Conservation (phyloP, 805 yeast species). For the Kodamaea restingae region DNA sequence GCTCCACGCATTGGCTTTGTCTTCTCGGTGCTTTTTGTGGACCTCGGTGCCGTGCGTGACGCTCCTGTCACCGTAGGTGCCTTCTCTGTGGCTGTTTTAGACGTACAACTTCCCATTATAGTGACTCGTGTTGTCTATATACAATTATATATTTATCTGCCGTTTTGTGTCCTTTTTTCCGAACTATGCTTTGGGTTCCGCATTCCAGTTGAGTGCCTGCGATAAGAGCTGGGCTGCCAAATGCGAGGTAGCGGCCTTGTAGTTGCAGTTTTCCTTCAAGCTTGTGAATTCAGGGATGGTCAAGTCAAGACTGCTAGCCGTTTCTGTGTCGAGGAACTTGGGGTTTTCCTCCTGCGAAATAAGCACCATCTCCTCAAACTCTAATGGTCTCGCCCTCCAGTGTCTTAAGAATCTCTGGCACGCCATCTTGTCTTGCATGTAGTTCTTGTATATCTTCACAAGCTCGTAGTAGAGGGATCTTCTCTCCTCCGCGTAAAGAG, state of each 20-base stretch:
- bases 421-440: slow-evolving; percentile 35
- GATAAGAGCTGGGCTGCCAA: slow-evolving; percentile 11
- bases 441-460: slow-evolving; percentile 42
- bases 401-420: slow-evolving; percentile 26
- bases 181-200: neutral
- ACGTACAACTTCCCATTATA: slow-evolving; percentile 25
- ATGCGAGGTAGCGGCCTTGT: slow-evolving; percentile 17
- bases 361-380: slow-evolving; percentile 16
- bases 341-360: slow-evolving; percentile 20
- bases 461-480: slow-evolving; percentile 51
- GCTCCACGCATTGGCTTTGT: neutral
- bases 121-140: slow-evolving; percentile 1
- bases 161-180: slow-evolving; percentile 1
- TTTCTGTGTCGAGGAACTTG: slow-evolving; percentile 4
- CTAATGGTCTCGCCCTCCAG: slow-evolving; percentile 28
- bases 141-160: slow-evolving; percentile 1
- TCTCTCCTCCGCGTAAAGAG: slow-evolving; percentile 38
- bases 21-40: too few relatives aligned
- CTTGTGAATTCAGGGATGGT: slow-evolving; percentile 21
- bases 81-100: slow-evolving; percentile 12
- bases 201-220: slow-evolving; percentile 1
- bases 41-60: too few relatives aligned
- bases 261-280: slow-evolving; percentile 29
- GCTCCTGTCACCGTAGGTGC: slow-evolving; percentile 1
- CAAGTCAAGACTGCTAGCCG: slow-evolving; percentile 13